phyloP scores from a whole-genome alignment of 2,329 filamentous ascomycete genomes.

The Capronia americana region DNA sequence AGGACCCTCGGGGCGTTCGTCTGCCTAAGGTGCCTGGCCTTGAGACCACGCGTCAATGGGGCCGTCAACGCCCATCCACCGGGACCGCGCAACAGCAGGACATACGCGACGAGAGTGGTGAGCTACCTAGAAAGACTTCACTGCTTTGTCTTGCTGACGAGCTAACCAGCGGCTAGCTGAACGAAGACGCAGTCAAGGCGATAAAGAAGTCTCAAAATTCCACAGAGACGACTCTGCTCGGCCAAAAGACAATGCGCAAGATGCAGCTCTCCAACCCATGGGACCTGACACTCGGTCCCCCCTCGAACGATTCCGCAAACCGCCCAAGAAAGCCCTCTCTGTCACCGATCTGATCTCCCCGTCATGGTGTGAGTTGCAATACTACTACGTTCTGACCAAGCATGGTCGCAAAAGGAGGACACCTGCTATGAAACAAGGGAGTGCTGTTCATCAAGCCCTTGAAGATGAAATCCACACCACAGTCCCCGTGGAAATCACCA shows the following conservation, averaged over 20 bases:
- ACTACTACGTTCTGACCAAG: conserved; percentile 82
- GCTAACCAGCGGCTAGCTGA: conserved; percentile 41
- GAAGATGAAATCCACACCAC: conserved; percentile 85
- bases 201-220: conserved; percentile 10
- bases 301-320: conserved; percentile 77
- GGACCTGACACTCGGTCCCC: conserved; percentile 63
- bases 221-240: conserved; percentile 23
- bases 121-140: conserved; percentile 19
- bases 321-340: conserved; percentile 77
- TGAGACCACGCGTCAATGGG: conserved; percentile 43
- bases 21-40: conserved; percentile 52
- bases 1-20: conserved; percentile 47
- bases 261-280: conserved; percentile 16
- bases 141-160: conserved; percentile 56
- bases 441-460: conserved; percentile 77
- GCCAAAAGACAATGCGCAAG: conserved; percentile 26
- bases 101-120: conserved; percentile 37
- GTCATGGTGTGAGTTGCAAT: conserved; percentile 95
- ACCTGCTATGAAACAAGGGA: conserved; percentile 81
- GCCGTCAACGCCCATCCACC: conserved; percentile 9
- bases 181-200: conserved; percentile 20
- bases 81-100: conserved; percentile 11
- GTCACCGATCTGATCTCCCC: conserved; percentile 89
- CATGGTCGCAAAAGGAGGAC: conserved; percentile 78
- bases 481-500: conserved; percentile 73